These are phyloP conservation scores for Bigelowiella natans DNA, from an alignment of 78 protist species.

Conservation along the genomic window DNA sequence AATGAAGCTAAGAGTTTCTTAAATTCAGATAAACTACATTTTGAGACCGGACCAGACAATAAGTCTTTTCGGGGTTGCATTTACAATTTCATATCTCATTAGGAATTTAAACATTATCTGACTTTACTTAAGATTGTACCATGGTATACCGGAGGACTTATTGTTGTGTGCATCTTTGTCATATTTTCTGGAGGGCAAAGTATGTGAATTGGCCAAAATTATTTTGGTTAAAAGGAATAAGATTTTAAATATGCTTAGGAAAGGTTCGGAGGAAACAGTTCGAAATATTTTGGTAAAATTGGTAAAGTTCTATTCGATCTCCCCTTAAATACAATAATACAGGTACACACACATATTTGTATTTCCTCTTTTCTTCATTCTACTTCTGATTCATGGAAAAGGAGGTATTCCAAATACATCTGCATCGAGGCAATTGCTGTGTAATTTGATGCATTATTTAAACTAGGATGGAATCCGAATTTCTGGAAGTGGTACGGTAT, in stretches of 20 bases:
- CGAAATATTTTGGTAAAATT: neutral
- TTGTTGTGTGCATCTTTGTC: neutral
- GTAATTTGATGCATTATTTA: too few relatives aligned
- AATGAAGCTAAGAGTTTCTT: too few relatives aligned
- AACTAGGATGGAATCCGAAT: too few relatives aligned
- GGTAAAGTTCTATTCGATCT: too few relatives aligned
- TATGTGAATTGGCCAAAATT: too few relatives aligned
- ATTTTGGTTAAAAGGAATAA: too few relatives aligned
- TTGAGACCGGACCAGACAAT: neutral
- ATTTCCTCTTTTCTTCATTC: neutral
- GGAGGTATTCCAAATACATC: too few relatives aligned
- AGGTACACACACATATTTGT: neutral
- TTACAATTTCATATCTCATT: neutral
- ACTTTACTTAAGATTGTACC: neutral
- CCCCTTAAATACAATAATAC: neutral
- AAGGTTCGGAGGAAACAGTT: neutral
- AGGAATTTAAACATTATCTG: neutral
- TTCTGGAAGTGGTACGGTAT: too few relatives aligned
- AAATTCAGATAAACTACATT: neutral
- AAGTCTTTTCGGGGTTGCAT: neutral
- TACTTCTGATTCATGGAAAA: neutral
- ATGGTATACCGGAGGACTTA: neutral
- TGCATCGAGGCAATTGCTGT: too few relatives aligned
- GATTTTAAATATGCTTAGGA: too few relatives aligned
- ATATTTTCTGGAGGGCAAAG: neutral